Percentiles rank a stretch among this genome's conserved stretches.
phyloP scores from a whole-genome alignment of 352 stramenopile genomes.

The Pythium brachiatum region DNA sequence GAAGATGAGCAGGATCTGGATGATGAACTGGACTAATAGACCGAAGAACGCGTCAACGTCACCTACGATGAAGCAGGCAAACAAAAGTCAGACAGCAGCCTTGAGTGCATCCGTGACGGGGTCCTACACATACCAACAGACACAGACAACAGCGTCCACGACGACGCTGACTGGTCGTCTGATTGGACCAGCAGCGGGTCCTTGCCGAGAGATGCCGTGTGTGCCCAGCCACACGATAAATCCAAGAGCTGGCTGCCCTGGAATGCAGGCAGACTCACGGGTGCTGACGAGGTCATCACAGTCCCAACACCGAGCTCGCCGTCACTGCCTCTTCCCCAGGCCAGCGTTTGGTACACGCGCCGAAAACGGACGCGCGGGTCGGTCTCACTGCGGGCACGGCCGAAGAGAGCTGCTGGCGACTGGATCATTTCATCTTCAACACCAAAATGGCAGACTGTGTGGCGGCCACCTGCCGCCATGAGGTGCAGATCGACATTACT shows the following conservation, averaged over 20 bases:
- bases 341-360: slow-evolving; percentile 26
- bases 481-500: slow-evolving; percentile 27
- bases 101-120: no score
- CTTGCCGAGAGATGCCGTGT: slow-evolving; percentile 25
- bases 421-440: slow-evolving; percentile 11
- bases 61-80: slow-evolving; percentile 4
- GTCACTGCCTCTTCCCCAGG: slow-evolving; percentile 38
- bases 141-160: slow-evolving; percentile 3
- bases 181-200: slow-evolving; percentile 12
- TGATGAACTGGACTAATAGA: slow-evolving; percentile 38
- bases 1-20: slow-evolving; percentile 40
- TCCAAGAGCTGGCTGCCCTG: slow-evolving; percentile 20
- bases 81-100: background rate
- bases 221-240: slow-evolving; percentile 34
- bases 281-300: slow-evolving; percentile 17
- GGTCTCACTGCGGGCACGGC: slow-evolving; percentile 19
- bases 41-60: slow-evolving; percentile 43
- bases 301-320: slow-evolving; percentile 36
- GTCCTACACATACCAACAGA: slow-evolving; percentile 14
- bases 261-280: slow-evolving; percentile 15
- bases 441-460: slow-evolving; percentile 33
- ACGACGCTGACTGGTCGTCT: slow-evolving; percentile 15
- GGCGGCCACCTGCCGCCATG: slow-evolving; percentile 33
- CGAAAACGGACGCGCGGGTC: slow-evolving; percentile 19
- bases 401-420: background rate